phyloP scores from a whole-genome alignment of 345 rosid genomes.

The Turritis glabra region DNA sequence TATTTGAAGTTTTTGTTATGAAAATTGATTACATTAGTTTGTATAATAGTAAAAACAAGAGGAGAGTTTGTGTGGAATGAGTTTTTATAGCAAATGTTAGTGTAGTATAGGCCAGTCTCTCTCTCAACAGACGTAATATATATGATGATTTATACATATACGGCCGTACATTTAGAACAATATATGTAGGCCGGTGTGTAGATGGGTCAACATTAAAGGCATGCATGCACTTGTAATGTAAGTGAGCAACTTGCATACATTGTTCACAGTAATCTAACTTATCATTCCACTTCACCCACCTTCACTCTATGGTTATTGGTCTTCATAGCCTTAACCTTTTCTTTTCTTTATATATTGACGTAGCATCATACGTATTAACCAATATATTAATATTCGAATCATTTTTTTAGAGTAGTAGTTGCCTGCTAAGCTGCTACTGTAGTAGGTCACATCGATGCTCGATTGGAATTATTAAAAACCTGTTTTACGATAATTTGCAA shows the following conservation, averaged over 20 bases:
- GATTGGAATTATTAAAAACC: not conserved
- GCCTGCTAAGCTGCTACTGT: slow-evolving; percentile 2
- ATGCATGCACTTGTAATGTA: slow-evolving; percentile 36
- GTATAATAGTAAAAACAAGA: not conserved
- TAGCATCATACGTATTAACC: slow-evolving; percentile 1
- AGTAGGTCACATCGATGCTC: slow-evolving; percentile 8
- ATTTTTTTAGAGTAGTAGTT: not conserved
- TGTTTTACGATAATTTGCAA: not conserved
- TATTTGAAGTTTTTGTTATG: not conserved
- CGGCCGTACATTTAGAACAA: slow-evolving; percentile 4
- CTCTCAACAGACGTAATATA: not conserved
- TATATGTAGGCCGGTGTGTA: slow-evolving; percentile 33
- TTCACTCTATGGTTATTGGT: slow-evolving; percentile 30
- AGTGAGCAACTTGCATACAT: slow-evolving; percentile 34
- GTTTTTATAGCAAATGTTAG: not conserved
- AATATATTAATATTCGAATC: not conserved
- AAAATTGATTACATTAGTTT: not conserved
- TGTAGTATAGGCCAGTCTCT: not conserved
- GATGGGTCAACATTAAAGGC: slow-evolving; percentile 37
- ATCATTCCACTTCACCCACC: slow-evolving; percentile 36
- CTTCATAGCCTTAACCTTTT: slow-evolving; percentile 5
- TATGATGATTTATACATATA: not conserved
- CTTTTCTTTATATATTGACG: not conserved
- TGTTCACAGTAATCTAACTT: slow-evolving; percentile 34
- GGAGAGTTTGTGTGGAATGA: not conserved